Base-by-base conservation (phyloP, 768 basidiomycete genomes). In the Mrakia gelida region DNA sequence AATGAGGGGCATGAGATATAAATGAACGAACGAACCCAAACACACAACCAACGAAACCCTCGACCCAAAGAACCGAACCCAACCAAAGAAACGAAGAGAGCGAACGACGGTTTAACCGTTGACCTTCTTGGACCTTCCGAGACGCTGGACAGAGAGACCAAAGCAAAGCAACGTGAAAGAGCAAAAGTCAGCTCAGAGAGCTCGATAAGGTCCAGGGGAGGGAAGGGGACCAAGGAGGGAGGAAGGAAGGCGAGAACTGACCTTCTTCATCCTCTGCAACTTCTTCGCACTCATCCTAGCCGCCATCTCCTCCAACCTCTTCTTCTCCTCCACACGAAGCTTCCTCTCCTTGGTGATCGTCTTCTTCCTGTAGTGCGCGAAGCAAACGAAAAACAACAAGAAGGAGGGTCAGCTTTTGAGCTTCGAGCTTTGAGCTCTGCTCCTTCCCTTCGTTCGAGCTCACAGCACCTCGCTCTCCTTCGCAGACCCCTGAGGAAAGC, bases 251-350 rank as follows among this genome's bases (percentile, higher is more conserved):
- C 8, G 72, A 28, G 28, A 56, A 62, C 52, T 68, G 23, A 78
- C 77, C 77, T 79, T 79, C 74, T 79, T 79, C 68, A 79, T 75
- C 49, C 78, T 71, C 59, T 79, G 78, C 0, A 79, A 74, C 78
- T 75, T 79, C 59, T 79, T 79, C 16, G 78, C 78, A 16, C 73
- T 75, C 74, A 75, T 75, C 56, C 70, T 71, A 30, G 78, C 78
- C 0, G 78, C 78, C 73, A 76, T 72, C 59, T 79, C 78, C 54
- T 75, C 78, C 21, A 79, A 71, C 23, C 78, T 67, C 68, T 75
- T 75, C 78, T 79, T 79, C 68, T 79, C 78, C 45, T 79, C 78
- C 26, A 79, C 26, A 13, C 78, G 45, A 23, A 62, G 68, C 63
- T 73, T 75, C 30, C 78, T 56, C 70, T 79, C 78, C 65, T 79